Evolutionary conservation across 2,329 filamentous ascomycete genomes (phyloP), one percentile per base, ranked within the genome.

Genomic region (Apiospora pterosperma): DNA sequence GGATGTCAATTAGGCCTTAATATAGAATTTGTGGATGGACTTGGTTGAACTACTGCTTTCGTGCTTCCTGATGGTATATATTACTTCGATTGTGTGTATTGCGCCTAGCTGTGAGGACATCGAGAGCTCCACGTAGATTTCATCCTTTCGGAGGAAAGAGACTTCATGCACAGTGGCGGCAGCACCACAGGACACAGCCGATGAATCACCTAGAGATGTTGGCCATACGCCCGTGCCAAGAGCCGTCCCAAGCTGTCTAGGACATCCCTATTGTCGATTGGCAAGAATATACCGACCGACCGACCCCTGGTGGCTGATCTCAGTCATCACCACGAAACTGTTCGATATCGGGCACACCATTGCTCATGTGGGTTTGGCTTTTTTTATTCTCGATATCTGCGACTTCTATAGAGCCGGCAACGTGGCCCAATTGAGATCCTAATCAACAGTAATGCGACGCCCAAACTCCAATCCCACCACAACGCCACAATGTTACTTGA

Each of bases 401-500:
- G 48, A 55, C 48, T 55, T 55, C 48, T 55, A 55, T 55, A 55
- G 28, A 55, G 48, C 48, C 48, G 48, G 25, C 16, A 55, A 55
- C 16, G 31, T 55, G 48, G 48, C 48, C 48, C 48, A 55, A 55
- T 55, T 55, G 48, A 55, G 48, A 55, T 55, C 48, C 48, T 55
- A 55, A 55, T 34, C 48, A 55, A 55, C 48, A 34, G 48, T 55
- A 31, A 55, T 34, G 16, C 48, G 28, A 55, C 48, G 48, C 48
- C 48, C 31, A 34, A 55, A 55, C 48, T 55, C 48, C 48, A 55
- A 55, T 55, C 31, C 28, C 28, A 11, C 48, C 48, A 34, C 48
- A 55, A 55, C 48, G 48, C 48, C 48, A 55, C 48, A 55, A 55
- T 55, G 48, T 55, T 55, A 55, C 48, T 55, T 55, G 48, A 55